Conservation (phyloP, 768 basidiomycete species). For the Candolleomyces aberdarensis region DNA sequence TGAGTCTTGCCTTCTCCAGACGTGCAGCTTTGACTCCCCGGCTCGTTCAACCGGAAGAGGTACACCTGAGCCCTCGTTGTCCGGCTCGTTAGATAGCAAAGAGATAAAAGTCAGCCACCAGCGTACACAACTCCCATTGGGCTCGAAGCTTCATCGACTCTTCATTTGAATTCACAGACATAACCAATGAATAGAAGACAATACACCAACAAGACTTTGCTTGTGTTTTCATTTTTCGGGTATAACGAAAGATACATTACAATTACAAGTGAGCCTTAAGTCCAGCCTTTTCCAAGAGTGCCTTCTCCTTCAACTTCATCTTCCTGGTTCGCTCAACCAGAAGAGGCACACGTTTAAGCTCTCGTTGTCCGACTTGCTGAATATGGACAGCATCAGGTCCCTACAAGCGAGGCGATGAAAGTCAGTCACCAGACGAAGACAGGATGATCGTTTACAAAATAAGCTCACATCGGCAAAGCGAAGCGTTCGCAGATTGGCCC, state of each 20-base stretch:
- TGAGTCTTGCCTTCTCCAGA: too few species aligned
- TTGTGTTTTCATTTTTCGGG: too few species aligned
- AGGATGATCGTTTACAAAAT: background rate
- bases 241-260: background rate
- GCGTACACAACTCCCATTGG: too few species aligned
- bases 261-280: slow-evolving; percentile 55
- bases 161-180: too few species aligned
- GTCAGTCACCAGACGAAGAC: slow-evolving; percentile 5
- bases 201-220: too few species aligned
- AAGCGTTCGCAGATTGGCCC: slow-evolving; percentile 81
- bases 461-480: slow-evolving; percentile 77
- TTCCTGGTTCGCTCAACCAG: slow-evolving; percentile 55
- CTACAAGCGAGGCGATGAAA: slow-evolving; percentile 29
- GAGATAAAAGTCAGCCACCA: too few species aligned
- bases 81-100: too few species aligned
- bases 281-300: slow-evolving; percentile 55
- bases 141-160: too few species aligned
- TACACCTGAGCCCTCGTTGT: too few species aligned
- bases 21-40: too few species aligned
- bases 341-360: slow-evolving; percentile 72
- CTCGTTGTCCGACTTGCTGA: slow-evolving; percentile 89
- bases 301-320: slow-evolving; percentile 58
- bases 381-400: slow-evolving; percentile 91
- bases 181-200: too few species aligned
- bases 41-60: too few species aligned